Evolutionary conservation across 106 monocot genomes (phyloP).

Genomic region (Posidonia australis): DNA sequence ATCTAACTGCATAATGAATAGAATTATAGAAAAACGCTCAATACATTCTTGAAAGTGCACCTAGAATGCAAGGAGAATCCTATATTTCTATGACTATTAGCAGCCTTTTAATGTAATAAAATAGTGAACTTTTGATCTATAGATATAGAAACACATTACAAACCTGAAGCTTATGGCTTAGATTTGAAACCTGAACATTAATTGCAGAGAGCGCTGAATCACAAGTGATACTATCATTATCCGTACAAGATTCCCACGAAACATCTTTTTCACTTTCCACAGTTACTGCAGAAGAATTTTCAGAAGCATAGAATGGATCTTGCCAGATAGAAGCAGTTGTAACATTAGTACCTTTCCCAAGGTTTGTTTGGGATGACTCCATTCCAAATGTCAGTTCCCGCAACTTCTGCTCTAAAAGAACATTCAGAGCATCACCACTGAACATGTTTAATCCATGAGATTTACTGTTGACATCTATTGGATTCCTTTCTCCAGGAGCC

Average conservation of each 20-base stretch:
- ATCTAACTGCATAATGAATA: no score
- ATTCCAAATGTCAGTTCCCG: slow-evolving; percentile 51
- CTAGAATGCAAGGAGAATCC: neutral
- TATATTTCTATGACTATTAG: neutral
- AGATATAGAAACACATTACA: neutral
- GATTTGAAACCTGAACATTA: neutral
- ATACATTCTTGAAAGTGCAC: neutral
- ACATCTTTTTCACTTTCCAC: slow-evolving; percentile 1
- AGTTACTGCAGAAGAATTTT: neutral
- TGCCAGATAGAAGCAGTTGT: slow-evolving; percentile 17
- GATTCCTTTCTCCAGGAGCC: slow-evolving; percentile 12
- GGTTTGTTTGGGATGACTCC: slow-evolving; percentile 19
- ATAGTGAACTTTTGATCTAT: neutral
- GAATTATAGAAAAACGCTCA: no score
- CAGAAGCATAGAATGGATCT: slow-evolving; percentile 9
- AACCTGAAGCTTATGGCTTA: slow-evolving; percentile 1
- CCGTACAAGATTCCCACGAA: neutral
- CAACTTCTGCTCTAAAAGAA: slow-evolving; percentile 78
- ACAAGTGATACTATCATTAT: neutral
- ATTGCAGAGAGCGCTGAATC: neutral
- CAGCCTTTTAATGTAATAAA: neutral
- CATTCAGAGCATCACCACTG: slow-evolving; percentile 58
- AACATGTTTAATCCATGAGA: slow-evolving; percentile 27
- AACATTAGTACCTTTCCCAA: neutral
- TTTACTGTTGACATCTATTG: slow-evolving; percentile 4